Evolutionary conservation across 148 eudicot species (phyloP).

Genomic region (Fallopia convolvulus): DNA sequence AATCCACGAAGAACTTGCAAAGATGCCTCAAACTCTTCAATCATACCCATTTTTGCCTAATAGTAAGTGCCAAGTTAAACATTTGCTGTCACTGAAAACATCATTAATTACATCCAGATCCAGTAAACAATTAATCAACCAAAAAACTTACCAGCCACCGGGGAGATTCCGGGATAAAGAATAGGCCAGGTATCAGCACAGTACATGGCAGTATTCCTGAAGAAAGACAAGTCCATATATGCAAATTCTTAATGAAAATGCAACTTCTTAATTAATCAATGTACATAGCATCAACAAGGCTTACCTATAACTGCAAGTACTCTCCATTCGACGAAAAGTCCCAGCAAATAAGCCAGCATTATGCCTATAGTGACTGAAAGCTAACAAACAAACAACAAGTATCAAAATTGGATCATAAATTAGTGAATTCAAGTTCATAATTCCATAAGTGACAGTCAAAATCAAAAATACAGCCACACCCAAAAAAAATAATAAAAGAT

Average conservation of each 20-base stretch:
- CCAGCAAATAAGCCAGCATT: constrained; percentile 82
- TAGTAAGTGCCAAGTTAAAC: background rate
- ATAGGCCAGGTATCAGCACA: constrained; percentile 82
- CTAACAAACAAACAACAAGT: constrained; percentile 23
- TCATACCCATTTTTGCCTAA: constrained; percentile 95
- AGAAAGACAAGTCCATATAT: constrained; percentile 9
- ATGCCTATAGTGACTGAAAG: constrained; percentile 92
- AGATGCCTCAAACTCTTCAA: constrained; percentile 87
- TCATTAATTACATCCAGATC: background rate
- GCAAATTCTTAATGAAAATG: background rate
- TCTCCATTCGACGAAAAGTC: constrained; percentile 87
- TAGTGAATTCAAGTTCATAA: background rate
- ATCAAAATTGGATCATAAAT: constrained; percentile 2
- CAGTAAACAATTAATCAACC: background rate
- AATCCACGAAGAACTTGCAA: constrained; percentile 96
- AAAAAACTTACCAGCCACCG: constrained; percentile 80
- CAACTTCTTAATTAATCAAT: background rate
- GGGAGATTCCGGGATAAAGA: constrained; percentile 97
- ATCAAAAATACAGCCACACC: background rate
- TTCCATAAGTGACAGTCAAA: background rate
- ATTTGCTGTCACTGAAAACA: background rate
- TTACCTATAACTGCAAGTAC: constrained; percentile 82
- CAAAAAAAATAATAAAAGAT: constrained; percentile 4
- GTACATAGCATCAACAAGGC: background rate
- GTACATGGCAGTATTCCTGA: constrained; percentile 86